Base-by-base conservation (phyloP, 2,329 filamentous ascomycete genomes). In the Lecanicillium sp. region DNA sequence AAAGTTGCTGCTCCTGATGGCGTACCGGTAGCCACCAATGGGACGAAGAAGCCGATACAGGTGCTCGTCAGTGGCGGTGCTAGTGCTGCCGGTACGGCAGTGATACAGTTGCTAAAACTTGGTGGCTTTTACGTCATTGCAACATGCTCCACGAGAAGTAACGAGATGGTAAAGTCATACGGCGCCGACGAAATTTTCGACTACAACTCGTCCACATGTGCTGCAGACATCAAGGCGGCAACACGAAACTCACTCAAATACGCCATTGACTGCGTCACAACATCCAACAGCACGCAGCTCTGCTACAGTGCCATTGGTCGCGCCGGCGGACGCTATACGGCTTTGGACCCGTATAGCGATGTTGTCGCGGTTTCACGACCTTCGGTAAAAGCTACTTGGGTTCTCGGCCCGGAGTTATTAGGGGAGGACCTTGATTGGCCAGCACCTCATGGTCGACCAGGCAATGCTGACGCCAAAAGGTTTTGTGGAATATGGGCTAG, bases 181-280 rank as follows among this genome's bases (percentile, higher is more conserved):
- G 71, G 72, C 2, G 71, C 71, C 1, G 59, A 56, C 5, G 49
- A 53, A 4, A 57, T 54, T 5, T 71, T 73, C 46, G 68, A 75
- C 51, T 69, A 74, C 46, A 46, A 50, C 29, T 52, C 47, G 0
- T 45, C 59, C 1, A 55, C 51, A 2, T 62, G 56, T 44, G 61
- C 48, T 5, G 42, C 43, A 1, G 56, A 60, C 9, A 66, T 65
- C 29, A 50, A 55, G 4, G 46, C 42, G 1, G 58, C 60, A 48
- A 72, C 69, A 0, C 32, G 43, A 4, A 59, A 62, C 49, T 40
- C 37, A 2, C 58, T 72, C 1, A 43, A 33, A 1, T 60, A 59
- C 36, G 65, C 58, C 2, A 44, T 71, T 3, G 71, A 74, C 52
- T 66, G 62, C 49, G 54, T 72, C 31, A 46, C 61, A 2, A 49